These are phyloP conservation scores for Leccinum variabile DNA, from an alignment of 1,284 basidiomycete species.

Conservation along the genomic window DNA sequence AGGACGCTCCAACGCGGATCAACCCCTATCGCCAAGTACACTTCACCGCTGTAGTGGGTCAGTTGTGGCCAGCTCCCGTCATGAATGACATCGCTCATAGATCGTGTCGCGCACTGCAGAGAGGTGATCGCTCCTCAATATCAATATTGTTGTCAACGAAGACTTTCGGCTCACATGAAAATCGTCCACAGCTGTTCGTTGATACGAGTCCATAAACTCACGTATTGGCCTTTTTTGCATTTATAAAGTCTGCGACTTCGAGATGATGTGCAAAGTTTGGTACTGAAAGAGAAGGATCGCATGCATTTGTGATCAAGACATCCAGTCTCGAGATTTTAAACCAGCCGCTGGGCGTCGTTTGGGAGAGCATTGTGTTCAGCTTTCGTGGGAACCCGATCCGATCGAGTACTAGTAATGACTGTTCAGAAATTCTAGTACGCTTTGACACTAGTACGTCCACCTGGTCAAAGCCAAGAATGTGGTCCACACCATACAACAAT, in stretches of 20 bases:
- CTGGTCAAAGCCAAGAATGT: constrained; percentile 1
- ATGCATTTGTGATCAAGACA: constrained; percentile 77
- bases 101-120: too few species aligned
- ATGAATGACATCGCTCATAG: too few species aligned
- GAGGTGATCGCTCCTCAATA: too few species aligned
- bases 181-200: too few species aligned
- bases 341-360: constrained; percentile 33
- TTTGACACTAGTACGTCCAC: constrained; percentile 14
- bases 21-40: too few species aligned
- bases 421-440: neutral
- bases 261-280: constrained; percentile 93
- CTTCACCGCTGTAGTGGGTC: too few species aligned
- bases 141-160: too few species aligned
- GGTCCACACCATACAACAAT: neutral
- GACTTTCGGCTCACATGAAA: too few species aligned
- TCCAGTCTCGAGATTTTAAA: constrained; percentile 61
- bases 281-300: constrained; percentile 83
- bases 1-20: too few species aligned
- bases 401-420: too few species aligned
- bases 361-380: constrained; percentile 23
- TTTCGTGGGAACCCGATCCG: constrained; percentile 15
- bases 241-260: constrained; percentile 92
- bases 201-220: constrained; percentile 40
- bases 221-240: constrained; percentile 96
- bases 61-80: too few species aligned